phyloP scores from a whole-genome alignment of 495 filamentous ascomycete species.

The Viridothelium virens region DNA sequence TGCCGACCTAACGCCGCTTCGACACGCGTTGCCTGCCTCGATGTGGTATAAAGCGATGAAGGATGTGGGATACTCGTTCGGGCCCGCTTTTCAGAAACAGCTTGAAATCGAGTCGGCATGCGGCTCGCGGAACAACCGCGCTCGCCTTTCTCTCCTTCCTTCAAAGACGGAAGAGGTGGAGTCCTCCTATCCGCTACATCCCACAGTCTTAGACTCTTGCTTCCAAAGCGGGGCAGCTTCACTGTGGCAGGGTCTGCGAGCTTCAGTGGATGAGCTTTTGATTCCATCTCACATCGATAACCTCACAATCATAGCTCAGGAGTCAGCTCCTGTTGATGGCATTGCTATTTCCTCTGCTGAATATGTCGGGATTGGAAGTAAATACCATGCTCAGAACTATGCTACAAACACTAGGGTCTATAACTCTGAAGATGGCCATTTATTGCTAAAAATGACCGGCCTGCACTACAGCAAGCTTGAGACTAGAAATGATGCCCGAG shows the following conservation, averaged over 20 bases:
- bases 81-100: conserved; percentile 21
- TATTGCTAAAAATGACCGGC: not conserved
- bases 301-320: not conserved
- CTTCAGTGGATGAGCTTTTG: not conserved
- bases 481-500: not conserved
- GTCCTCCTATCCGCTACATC: not conserved
- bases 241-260: not conserved
- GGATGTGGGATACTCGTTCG: conserved; percentile 26
- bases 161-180: not conserved
- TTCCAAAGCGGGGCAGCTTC: not conserved
- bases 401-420: not conserved
- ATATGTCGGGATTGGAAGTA: not conserved
- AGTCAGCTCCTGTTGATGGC: not conserved
- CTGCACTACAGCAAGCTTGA: not conserved
- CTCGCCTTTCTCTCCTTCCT: not conserved
- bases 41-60: conserved; percentile 27
- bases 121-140: conserved; percentile 11
- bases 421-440: not conserved
- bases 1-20: not conserved
- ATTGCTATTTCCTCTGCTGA: not conserved
- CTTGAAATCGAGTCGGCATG: conserved; percentile 14
- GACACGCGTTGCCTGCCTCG: conserved; percentile 6
- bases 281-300: not conserved
- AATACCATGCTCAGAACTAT: not conserved
- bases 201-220: not conserved